Evolutionary conservation across 73 alveolate species (phyloP), one percentile per base, ranked within the genome.

Genomic region (Uronychia setigera): DNA sequence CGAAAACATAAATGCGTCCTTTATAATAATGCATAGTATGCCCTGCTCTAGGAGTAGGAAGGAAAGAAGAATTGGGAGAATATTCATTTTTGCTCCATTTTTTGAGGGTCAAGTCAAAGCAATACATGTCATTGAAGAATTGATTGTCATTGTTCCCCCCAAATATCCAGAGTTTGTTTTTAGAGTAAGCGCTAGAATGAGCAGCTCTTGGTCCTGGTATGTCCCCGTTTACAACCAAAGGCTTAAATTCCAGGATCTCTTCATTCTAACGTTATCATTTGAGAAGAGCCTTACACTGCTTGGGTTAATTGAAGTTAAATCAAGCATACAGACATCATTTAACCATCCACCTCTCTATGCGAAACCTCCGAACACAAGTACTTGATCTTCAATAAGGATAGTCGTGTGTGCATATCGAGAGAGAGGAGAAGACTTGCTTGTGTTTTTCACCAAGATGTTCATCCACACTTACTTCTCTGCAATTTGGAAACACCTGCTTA

Each of bases 141-240:
- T 80, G 35, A 31, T 31, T 9, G 26, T 26, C 59, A 25, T 32
- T 80, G 26, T 79, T 77, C 5, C 93, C 93, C 29, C 89, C 93
- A 33, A 87, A 87, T 5, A 87, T 80, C 93, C 93, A 87, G 26
- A 87, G n/a, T 33, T 87, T 29, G 29, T 27, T 27, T 79, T 79
- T 32, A 11, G 26, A 0, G 28, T 5, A 60, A 0, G 74, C 31
- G 1, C 57, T 59, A 27, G 88, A 79, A 31, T 87, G 88, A 34
- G 93, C 93, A 29, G 89, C 79, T 80, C 93, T 87, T 32, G 67
- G 79, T 14, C 81, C 5, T 26, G 92, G 92, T 29, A 29, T 5
- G 0, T 30, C 29, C 78, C 59, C 35, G 28, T 31, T 76, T 1
- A 32, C 31, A 11, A 9, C 26, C 32, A 84, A 35, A 77, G 29